Base-by-base conservation (phyloP, 108 stramenopile genomes). In the Cyclotella distinguenda region DNA sequence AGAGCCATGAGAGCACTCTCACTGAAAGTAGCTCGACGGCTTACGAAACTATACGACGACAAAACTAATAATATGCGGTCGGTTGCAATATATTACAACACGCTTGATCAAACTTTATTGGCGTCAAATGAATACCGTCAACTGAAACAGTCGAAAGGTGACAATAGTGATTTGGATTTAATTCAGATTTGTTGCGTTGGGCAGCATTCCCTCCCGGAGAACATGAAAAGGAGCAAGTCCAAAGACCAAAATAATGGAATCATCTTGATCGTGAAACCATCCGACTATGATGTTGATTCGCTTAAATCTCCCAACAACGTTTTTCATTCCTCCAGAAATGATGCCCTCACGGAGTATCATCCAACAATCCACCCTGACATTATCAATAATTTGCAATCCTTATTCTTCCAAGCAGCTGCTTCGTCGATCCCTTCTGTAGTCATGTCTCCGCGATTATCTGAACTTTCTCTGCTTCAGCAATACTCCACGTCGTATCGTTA, bases 61-160 rank as follows among this genome's bases (percentile, higher is more conserved):
- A 26, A 39, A 39, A 21, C 44, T 62, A n/a, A 6, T 48, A 35
- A n/a, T 32, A 31, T 27, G 38, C 31, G 12, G 32, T 50, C 84
- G 16, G 83, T 85, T 15, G 81, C 63, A 39, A 22, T 88, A 19
- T 83, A 76, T 54, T 87, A 74, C 60, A 88, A 86, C 72, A 80
- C 84, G 1, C 68, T 88, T 56, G 76, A 80, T 46, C 80, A 85
- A 61, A 81, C 84, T 23, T 71, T 88, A 4, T 19, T 77, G 50
- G 87, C 84, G 56, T 73, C 81, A 44, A 33, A 70, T 25, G 83
- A 88, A 52, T 58, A 86, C 23, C 46, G 58, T 44, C 45, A 68
- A 19, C 32, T 69, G 52, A 68, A 75, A 32, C 58, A 57, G 25
- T 38, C 13, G 7, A 7, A 51, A 34, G n/a, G 19, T 3, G 44